These are phyloP conservation scores for Tripterygium wilfordii DNA, from an alignment of 177 flowering plant genomes.

Conservation along the genomic window DNA sequence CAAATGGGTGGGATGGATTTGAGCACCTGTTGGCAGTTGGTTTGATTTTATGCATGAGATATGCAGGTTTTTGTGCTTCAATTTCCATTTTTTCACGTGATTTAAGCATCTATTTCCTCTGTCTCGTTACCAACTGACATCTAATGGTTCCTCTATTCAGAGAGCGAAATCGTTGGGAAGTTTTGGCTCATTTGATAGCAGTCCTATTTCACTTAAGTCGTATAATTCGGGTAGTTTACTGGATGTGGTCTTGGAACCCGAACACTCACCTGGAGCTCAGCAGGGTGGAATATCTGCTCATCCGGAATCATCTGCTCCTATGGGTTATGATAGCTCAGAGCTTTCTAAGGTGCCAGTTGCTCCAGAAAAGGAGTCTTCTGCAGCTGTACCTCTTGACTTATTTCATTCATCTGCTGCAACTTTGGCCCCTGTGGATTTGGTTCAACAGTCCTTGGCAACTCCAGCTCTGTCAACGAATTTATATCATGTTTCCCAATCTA, in stretches of 20 bases:
- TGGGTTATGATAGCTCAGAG: slow-evolving; percentile 29
- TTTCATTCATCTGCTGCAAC: slow-evolving; percentile 31
- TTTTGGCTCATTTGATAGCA: slow-evolving; percentile 64
- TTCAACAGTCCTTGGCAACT: slow-evolving; percentile 22
- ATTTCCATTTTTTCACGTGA: too few relatives aligned
- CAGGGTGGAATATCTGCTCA: slow-evolving; percentile 19
- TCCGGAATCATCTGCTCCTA: slow-evolving; percentile 26
- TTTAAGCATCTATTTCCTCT: too few relatives aligned
- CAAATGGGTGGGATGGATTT: too few relatives aligned
- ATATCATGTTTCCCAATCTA: slow-evolving; percentile 20
- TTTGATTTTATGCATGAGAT: too few relatives aligned
- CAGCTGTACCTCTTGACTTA: slow-evolving; percentile 28
- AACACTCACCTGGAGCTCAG: slow-evolving; percentile 22
- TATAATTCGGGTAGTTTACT: slow-evolving; percentile 30
- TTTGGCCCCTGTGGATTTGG: slow-evolving; percentile 27
- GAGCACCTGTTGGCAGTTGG: too few relatives aligned
- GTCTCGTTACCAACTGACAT: background rate
- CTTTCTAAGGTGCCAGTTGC: slow-evolving; percentile 30
- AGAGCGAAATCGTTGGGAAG: slow-evolving; percentile 62
- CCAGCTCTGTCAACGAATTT: slow-evolving; percentile 22
- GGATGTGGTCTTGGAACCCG: slow-evolving; percentile 39
- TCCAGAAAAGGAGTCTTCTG: slow-evolving; percentile 17
- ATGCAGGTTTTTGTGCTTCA: too few relatives aligned
- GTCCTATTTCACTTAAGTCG: slow-evolving; percentile 47
- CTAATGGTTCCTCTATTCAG: slow-evolving; percentile 32